Conservation (phyloP, 495 filamentous ascomycete genomes). For the Ascobolus immersus region DNA sequence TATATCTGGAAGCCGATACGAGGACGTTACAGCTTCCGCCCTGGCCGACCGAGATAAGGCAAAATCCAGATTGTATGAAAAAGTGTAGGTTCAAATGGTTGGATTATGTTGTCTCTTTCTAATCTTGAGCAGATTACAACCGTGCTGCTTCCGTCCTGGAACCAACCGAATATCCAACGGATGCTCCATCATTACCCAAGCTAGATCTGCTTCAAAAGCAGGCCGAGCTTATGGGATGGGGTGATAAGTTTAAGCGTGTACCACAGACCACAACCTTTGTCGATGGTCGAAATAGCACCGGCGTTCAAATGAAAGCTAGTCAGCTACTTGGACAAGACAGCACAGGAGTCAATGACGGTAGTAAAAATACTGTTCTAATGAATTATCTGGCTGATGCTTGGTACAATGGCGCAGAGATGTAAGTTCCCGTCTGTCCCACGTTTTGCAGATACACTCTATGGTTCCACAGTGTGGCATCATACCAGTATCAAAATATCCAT, state of each 20-base stretch:
- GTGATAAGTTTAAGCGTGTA: slow-evolving; percentile 29
- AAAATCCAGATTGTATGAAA: slow-evolving; percentile 21
- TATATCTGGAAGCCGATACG: slow-evolving; percentile 35
- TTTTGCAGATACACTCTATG: not conserved
- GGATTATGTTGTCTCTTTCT: slow-evolving; percentile 3
- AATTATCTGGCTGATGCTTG: slow-evolving; percentile 47
- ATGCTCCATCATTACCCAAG: slow-evolving; percentile 30
- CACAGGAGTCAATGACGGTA: slow-evolving; percentile 42
- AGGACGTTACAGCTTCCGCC: slow-evolving; percentile 25
- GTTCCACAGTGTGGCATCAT: too few species aligned
- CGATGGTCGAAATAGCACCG: slow-evolving; percentile 32
- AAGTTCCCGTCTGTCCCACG: not conserved
- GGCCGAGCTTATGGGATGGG: slow-evolving; percentile 24
- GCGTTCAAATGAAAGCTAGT: slow-evolving; percentile 33
- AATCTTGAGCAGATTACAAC: slow-evolving; percentile 23
- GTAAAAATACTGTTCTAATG: slow-evolving; percentile 37
- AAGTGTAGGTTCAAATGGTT: slow-evolving; percentile 23
- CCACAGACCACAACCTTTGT: slow-evolving; percentile 36
- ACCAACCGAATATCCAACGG: slow-evolving; percentile 30
- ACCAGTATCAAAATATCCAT: too few species aligned
- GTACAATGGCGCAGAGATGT: slow-evolving; percentile 48
- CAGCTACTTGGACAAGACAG: slow-evolving; percentile 32
- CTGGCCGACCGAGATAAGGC: slow-evolving; percentile 34
- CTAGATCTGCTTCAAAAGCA: slow-evolving; percentile 31
- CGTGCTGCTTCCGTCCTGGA: slow-evolving; percentile 31